phyloP scores from a whole-genome alignment of 768 basidiomycete species.

The Trametes gibbosa region DNA sequence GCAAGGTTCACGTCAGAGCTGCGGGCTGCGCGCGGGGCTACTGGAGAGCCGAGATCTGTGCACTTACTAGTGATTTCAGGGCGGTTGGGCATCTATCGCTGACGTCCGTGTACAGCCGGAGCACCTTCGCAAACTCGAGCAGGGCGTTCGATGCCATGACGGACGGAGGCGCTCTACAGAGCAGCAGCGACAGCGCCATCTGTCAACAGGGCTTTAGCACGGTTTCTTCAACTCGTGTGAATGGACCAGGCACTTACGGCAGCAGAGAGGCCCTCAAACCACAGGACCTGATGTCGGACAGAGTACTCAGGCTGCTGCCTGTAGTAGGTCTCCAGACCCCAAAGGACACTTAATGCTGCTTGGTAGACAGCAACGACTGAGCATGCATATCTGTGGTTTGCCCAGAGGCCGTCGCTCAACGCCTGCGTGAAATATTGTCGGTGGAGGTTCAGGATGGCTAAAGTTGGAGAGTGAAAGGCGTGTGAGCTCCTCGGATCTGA shows the following conservation, averaged over 20 bases:
- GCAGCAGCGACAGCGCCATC: conserved; percentile 65
- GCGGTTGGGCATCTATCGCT: conserved; percentile 59
- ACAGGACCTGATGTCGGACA: conserved; percentile 66
- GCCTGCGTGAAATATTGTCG: conserved; percentile 66
- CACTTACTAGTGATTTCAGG: conserved; percentile 54
- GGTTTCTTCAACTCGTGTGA: not conserved
- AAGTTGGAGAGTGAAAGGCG: not conserved
- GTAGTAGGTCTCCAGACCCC: conserved; percentile 53
- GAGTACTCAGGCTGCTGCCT: conserved; percentile 58
- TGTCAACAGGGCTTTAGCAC: conserved; percentile 7
- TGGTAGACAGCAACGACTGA: conserved; percentile 71
- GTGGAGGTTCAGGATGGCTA: conserved; percentile 68
- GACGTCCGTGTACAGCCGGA: conserved; percentile 55
- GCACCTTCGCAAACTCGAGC: conserved; percentile 57
- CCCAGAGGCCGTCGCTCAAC: conserved; percentile 56
- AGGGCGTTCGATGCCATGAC: conserved; percentile 58
- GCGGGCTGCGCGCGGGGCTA: not conserved
- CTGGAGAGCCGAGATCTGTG: not conserved
- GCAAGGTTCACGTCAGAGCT: not conserved
- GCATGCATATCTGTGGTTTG: conserved; percentile 61
- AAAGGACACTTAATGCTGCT: conserved; percentile 55
- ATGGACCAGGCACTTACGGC: conserved; percentile 45
- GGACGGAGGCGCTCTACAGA: conserved; percentile 58
- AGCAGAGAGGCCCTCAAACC: conserved; percentile 74
- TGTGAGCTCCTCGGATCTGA: not conserved